Evolutionary conservation across 352 stramenopile species (phyloP).

Genomic region (Pythium insidiosum): DNA sequence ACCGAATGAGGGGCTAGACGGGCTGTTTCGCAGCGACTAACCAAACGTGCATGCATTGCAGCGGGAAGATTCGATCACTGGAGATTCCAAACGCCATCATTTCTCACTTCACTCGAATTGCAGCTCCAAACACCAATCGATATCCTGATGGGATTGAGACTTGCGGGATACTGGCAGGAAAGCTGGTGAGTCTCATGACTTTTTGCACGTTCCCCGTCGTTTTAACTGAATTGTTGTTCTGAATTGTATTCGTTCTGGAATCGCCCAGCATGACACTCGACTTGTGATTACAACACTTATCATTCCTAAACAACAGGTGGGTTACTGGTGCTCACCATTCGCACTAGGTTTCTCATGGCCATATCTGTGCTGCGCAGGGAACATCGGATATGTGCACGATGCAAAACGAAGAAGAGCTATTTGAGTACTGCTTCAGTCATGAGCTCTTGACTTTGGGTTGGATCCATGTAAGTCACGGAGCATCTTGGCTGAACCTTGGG

Average conservation of each 20-base stretch:
- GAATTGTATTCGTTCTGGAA: not conserved
- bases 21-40: too few species aligned
- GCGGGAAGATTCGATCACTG: conserved; percentile 48
- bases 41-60: conserved; percentile 5
- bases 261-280: conserved; percentile 31
- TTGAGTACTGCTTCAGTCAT: conserved; percentile 80
- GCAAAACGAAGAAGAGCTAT: conserved; percentile 85
- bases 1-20: too few species aligned
- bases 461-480: conserved; percentile 64
- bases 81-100: conserved; percentile 73
- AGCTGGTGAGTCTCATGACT: conserved; percentile 61
- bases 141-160: conserved; percentile 84
- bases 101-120: conserved; percentile 66
- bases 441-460: conserved; percentile 87
- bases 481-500: not conserved
- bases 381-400: conserved; percentile 83
- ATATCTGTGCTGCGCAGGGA: too few species aligned
- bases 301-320: conserved; percentile 81
- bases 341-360: too few species aligned
- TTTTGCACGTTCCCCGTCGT: too few species aligned
- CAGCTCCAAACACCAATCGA: conserved; percentile 67
- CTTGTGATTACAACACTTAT: conserved; percentile 79
- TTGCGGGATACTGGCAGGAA: conserved; percentile 82
- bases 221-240: too few species aligned
- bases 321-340: too few species aligned